Evolutionary conservation across 805 yeast species (phyloP).

Genomic region (Metschnikowia proteae): DNA sequence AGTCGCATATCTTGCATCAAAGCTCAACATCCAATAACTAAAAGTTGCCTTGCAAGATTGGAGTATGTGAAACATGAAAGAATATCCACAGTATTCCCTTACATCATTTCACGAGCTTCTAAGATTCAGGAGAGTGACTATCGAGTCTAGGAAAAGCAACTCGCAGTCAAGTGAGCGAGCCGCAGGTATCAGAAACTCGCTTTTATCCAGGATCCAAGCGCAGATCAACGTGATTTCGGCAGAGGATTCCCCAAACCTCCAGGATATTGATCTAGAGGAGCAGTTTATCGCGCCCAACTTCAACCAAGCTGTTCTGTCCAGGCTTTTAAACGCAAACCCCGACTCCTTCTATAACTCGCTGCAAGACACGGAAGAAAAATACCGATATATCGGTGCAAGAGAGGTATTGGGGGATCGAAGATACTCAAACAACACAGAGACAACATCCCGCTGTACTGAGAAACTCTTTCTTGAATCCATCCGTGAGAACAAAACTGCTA

Average conservation of each 20-base stretch:
- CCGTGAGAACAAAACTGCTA: conserved; percentile 1
- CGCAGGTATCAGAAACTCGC: background rate
- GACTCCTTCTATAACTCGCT: background rate
- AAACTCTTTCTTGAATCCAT: conserved; percentile 1
- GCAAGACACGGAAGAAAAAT: background rate
- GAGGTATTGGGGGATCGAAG: conserved; percentile 2
- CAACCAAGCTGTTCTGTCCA: background rate
- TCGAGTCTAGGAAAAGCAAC: background rate
- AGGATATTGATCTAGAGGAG: background rate
- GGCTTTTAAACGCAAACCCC: background rate
- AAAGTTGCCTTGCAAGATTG: background rate
- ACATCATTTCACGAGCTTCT: background rate
- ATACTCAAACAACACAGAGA: conserved; percentile 3
- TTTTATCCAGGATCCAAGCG: background rate
- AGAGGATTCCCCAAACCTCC: background rate
- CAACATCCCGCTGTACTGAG: conserved; percentile 1
- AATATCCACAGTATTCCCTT: background rate
- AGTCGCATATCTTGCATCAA: background rate
- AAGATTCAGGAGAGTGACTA: background rate
- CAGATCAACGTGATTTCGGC: background rate
- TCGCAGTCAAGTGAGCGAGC: background rate
- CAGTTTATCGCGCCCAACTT: background rate
- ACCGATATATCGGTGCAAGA: background rate
- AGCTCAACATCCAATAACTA: no score
- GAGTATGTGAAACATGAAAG: background rate